Conservation (phyloP, 2,329 filamentous ascomycete genomes). For the Coccinonectria pachysandricola region DNA sequence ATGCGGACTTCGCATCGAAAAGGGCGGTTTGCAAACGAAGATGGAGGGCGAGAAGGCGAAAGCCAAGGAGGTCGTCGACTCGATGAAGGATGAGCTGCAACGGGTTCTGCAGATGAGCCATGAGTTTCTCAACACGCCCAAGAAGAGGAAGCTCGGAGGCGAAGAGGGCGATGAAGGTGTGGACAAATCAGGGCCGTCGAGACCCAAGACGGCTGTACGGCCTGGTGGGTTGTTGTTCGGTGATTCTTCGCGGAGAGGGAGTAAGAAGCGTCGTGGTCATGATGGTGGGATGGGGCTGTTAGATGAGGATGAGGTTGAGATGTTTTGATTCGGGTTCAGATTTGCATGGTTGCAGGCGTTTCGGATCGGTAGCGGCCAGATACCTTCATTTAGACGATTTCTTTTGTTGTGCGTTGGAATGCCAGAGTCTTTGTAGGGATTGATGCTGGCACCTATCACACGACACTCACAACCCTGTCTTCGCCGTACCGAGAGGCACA, state of each 20-base stretch:
- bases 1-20: conserved; percentile 35
- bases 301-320: conserved; percentile 40
- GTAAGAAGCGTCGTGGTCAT: conserved; percentile 35
- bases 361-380: no score
- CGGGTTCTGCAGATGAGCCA: conserved; percentile 36
- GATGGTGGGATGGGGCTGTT: conserved; percentile 47
- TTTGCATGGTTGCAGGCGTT: no score
- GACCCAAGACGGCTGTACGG: conserved; percentile 6
- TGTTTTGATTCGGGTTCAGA: no score
- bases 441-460: no score
- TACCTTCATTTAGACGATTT: conserved; percentile 7
- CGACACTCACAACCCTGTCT: no score
- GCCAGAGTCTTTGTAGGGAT: no score
- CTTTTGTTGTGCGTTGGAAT: conserved; percentile 8
- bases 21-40: conserved; percentile 25
- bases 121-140: conserved; percentile 29
- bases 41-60: conserved; percentile 28
- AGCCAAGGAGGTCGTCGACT: conserved; percentile 35
- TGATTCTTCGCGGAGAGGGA: conserved; percentile 21
- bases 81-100: conserved; percentile 42
- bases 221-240: conserved; percentile 15
- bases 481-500: no score
- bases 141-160: conserved; percentile 6
- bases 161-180: not conserved
- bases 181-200: conserved; percentile 4